Evolutionary conservation across 345 rosid genomes (phyloP), one percentile per base, ranked within the genome.

Genomic region (Lepidium sativum): DNA sequence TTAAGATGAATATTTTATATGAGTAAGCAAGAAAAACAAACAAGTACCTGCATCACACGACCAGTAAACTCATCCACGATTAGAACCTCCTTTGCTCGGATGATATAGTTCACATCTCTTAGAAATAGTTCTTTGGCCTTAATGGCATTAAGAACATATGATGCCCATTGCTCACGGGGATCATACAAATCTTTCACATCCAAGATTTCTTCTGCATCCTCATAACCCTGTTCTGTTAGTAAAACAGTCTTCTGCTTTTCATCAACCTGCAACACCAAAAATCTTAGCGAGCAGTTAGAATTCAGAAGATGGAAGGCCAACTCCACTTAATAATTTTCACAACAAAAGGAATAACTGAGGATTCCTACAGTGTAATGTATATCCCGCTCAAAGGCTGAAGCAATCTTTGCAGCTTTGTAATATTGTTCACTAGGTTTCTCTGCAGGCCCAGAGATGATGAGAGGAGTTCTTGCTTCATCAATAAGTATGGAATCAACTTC

Each of bases 401-500:
- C 96, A 67, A 92, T 79, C 79, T 86, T 92, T 42, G 97, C 97
- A 75, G 96, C 97, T 81, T 92, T 92, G 48, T 89, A 92, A 56
- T 89, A 92, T 6, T 63, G 86, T 58, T 89, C 98, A 79, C 97
- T 87, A 12, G 98, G 98, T 80, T 84, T 92, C 80, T 92, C 98
- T 50, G 98, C 98, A 42, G 88, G 83, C 38, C 98, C 97, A 53
- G 97, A 89, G 73, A 87, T 89, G 75, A 89, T 87, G 37, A 92
- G 90, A 50, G 98, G 98, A 61, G 98, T 92, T 71, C 98, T 87
- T 80, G 98, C 98, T 80, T 92, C 98, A 80, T 92, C 97, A 73
- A 87, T 86, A 66, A 92, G 97, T 78, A 92, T 92, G 71, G 98
- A 92, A 78, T 92, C 98, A 59, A 92, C 97, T 84, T 92, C 98